Base-by-base conservation (phyloP, 1,284 basidiomycete species). In the Cerioporus squamosus region DNA sequence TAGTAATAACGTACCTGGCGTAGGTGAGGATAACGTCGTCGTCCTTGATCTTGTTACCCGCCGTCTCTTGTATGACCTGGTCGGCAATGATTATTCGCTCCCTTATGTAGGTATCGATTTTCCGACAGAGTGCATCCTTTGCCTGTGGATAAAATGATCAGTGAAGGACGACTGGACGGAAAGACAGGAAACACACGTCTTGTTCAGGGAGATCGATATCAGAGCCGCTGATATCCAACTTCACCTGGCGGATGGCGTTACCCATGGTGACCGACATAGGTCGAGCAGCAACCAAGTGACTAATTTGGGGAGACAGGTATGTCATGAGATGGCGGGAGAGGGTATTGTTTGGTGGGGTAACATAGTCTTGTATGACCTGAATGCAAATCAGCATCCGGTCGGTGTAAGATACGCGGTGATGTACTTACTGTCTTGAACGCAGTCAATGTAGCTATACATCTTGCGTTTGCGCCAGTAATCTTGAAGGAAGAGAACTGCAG, bases 201-300 rank as follows among this genome's bases (percentile, higher is more conserved):
- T 96, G 93, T 73, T 98, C 95, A 5, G 94, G 89, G 69, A 94
- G 81, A 75, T 98, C 96, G 53, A 95, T 93, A 67, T 94, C 92
- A 46, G 95, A 88, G 20, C 87, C 85, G 70, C 94, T 96, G 72
- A 99, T 98, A 71, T 98, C 95, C 60, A 97, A 82, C 79, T 99
- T 99, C 69, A 99, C 81, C 74, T 97, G 94, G 57, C 96, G 85
- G 65, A 95, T 94, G 0, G 95, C 95, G 69, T 96, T 96, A 1
- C 94, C 95, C 87, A 95, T 94, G 24, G 94, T 93, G n/a, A 94
- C 88, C n/a, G 93, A 92, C 88, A 96, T 91, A 0, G 94, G 92
- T 51, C 95, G 81, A 26, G 93, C 91, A 53, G 90, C 84, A 17
- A 95, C 93, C 17, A 97, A 83, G 75, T 95, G 90, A 24, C 87